Percentiles rank a stretch among this genome's conserved stretches.
Conservation (phyloP, 164 flowering plant genomes). For the Stephania japonica region DNA sequence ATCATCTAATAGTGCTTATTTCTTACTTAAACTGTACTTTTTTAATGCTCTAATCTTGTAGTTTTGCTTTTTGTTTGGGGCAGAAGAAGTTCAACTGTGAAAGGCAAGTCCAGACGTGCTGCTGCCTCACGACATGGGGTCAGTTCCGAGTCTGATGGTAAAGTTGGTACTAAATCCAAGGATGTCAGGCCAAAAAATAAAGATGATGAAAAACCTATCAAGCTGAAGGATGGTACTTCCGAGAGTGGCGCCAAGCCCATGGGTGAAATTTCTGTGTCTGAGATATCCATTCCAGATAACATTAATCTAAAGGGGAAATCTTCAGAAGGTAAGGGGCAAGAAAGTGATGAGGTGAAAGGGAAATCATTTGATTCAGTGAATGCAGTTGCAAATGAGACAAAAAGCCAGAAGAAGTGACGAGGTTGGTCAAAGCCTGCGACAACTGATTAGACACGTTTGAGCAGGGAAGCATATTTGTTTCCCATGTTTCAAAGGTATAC, state of each 20-base stretch:
- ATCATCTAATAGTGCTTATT: neutral
- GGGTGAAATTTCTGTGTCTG: neutral
- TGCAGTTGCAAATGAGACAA: constrained; percentile 10
- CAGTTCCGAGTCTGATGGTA: constrained; percentile 15
- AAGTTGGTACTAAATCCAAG: constrained; percentile 27
- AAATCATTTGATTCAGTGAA: neutral
- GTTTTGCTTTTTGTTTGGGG: constrained; percentile 20
- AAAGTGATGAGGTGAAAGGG: neutral
- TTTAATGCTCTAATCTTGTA: neutral
- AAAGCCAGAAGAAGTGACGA: constrained; percentile 39
- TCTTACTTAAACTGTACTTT: neutral
- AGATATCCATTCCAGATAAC: neutral
- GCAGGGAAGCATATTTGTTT: neutral
- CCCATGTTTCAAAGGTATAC: neutral
- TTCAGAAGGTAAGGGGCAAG: neutral
- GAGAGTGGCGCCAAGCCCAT: constrained; percentile 9
- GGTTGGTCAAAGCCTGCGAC: neutral
- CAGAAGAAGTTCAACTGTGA: constrained; percentile 34
- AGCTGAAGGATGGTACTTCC: constrained; percentile 1
- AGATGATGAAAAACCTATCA: constrained; percentile 3
- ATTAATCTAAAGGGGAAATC: constrained; percentile 15
- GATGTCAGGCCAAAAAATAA: constrained; percentile 11
- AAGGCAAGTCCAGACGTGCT: constrained; percentile 40
- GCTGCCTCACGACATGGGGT: constrained; percentile 27
- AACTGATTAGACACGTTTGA: neutral